Evolutionary conservation across 225 moss, liverwort and hornwort genomes (phyloP), one percentile per base, ranked within the genome.

Genomic region (Climacium dendroides): DNA sequence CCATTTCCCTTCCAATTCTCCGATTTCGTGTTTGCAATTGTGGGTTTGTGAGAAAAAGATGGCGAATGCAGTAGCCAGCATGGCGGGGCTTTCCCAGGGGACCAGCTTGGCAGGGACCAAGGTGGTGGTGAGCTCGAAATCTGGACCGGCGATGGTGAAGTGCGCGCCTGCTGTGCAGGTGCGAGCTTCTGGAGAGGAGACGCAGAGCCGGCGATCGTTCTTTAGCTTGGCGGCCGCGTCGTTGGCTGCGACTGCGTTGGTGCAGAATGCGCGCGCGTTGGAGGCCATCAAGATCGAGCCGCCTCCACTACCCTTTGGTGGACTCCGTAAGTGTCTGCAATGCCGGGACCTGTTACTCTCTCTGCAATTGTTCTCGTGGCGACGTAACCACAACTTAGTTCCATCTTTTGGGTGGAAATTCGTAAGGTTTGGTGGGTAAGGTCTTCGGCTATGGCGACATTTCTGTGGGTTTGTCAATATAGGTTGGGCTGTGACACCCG

Each of bases 181-280:
- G 91, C 92, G 92, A 5, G 94, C 90, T 2, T 89, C 88, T 47
- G 74, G 83, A 47, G 92, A 94, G 71, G 92, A 91, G 66, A 83
- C 85, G 37, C 93, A 93, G 87, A 95, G 88, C 91, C 86, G 96
- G 89, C 85, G 97, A 45, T 89, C 95, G 19, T 85, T 96, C 77
- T 88, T 98, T 28, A 89, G 91, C 85, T 78, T 96, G 89, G 83
- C 93, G 9, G 95, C 96, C 47, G 94, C 91, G 61, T 71, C 95
- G 23, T 65, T 95, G 61, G 95, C 91, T 7, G 95, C 91, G 47
- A 93, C 93, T 15, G 89, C 91, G 24, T 45, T 96, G 74, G 96
- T 87, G 52, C 90, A 90, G 85, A 91, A 91, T 45, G 95, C 98
- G 55, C 73, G 62, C 32, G 93, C 92, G 55, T 48, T 95, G 22